These are phyloP conservation scores for Brassica hybrid DNA, from an alignment of 441 rosid genomes.

Conservation along the genomic window DNA sequence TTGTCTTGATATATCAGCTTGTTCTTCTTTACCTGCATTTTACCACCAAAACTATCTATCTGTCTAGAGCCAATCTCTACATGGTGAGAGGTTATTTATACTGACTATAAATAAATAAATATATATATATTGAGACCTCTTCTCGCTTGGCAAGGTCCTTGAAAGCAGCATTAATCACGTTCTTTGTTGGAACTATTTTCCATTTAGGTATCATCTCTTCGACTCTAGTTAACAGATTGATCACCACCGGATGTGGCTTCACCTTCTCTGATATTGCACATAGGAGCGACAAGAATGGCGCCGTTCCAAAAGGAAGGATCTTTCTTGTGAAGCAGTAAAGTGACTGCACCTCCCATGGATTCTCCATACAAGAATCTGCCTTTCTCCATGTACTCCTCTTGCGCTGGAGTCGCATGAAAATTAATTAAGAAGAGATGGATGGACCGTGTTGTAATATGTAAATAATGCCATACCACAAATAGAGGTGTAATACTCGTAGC, in stretches of 20 bases:
- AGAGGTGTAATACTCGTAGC: neutral
- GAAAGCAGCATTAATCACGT: slow-evolving; percentile 77
- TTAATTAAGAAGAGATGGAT: neutral
- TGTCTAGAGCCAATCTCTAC: neutral
- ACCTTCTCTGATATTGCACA: too few species aligned
- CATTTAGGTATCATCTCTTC: slow-evolving; percentile 88
- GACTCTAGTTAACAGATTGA: too few species aligned
- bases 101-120: too few species aligned
- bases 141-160: slow-evolving; percentile 79
- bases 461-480: neutral
- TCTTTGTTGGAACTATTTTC: slow-evolving; percentile 89
- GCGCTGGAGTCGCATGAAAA: slow-evolving; percentile 45
- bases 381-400: slow-evolving; percentile 63
- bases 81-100: neutral
- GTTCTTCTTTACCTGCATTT: slow-evolving; percentile 69
- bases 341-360: too few species aligned
- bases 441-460: neutral
- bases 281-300: too few species aligned
- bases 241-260: too few species aligned
- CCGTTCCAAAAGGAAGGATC: too few species aligned
- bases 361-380: too few species aligned
- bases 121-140: slow-evolving; percentile 45
- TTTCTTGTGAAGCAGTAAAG: too few species aligned
- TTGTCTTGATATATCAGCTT: slow-evolving; percentile 89
- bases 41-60: neutral